These are phyloP conservation scores for Trypanosoma melophagium DNA, from an alignment of 208 protist species.

Conservation along the genomic window DNA sequence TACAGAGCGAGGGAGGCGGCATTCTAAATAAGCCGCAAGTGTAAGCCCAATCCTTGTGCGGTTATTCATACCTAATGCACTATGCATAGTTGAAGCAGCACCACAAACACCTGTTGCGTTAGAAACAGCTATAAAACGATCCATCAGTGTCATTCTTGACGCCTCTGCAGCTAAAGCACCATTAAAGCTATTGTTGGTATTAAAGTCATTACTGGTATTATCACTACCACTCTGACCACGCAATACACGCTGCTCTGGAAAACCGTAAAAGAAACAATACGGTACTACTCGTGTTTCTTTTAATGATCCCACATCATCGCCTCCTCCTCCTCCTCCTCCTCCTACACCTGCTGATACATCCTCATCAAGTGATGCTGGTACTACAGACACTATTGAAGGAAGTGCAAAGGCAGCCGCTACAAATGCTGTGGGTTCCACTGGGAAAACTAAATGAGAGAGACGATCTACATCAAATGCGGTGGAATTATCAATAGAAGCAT, in stretches of 20 bases:
- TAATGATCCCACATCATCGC: background rate
- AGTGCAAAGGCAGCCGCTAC: slow-evolving; percentile 51
- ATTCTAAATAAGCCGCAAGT: slow-evolving; percentile 28
- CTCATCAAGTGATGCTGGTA: slow-evolving; percentile 7
- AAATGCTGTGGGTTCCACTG: slow-evolving; percentile 54
- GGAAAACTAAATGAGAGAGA: slow-evolving; percentile 29
- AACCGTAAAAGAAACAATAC: slow-evolving; percentile 34
- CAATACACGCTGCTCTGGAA: slow-evolving; percentile 11
- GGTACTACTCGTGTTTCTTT: slow-evolving; percentile 4
- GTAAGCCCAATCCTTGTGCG: slow-evolving; percentile 25
- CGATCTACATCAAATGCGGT: slow-evolving; percentile 25
- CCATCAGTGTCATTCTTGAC: slow-evolving; percentile 13
- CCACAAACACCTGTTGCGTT: slow-evolving; percentile 30
- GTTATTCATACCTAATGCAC: slow-evolving; percentile 8
- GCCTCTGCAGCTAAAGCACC: background rate
- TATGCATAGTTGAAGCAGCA: slow-evolving; percentile 8
- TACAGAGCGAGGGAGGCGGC: slow-evolving; percentile 14
- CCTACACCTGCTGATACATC: background rate
- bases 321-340: background rate
- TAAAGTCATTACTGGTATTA: background rate
- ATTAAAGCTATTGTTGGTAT: background rate
- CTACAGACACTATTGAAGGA: slow-evolving; percentile 32
- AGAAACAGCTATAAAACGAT: slow-evolving; percentile 22
- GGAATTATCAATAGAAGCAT: background rate
- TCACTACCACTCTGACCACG: background rate